phyloP scores from a whole-genome alignment of 202 grass and related monocot species.

The Dendrocalamus latiflorus region DNA sequence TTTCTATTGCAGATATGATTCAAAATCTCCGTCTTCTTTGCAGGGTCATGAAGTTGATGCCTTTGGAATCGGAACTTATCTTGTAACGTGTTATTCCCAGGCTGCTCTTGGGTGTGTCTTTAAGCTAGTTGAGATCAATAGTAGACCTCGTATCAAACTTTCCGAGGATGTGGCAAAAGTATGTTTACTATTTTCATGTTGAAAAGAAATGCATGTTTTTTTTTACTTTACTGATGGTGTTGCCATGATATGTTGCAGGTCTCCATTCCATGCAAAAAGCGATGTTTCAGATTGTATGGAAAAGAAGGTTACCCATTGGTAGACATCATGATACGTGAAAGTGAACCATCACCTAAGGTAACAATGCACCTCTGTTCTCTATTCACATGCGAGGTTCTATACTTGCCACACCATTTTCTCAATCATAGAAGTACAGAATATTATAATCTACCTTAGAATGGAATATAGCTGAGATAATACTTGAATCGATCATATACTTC shows the following conservation, averaged over 20 bases:
- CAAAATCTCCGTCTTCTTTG: constrained; percentile 17
- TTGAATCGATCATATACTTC: background rate
- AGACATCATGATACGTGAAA: constrained; percentile 86
- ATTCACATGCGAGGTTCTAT: constrained; percentile 14
- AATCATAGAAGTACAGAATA: constrained; percentile 7
- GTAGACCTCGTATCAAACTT: constrained; percentile 93
- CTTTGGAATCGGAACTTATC: constrained; percentile 95
- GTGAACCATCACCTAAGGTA: constrained; percentile 82
- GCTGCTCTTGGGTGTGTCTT: constrained; percentile 99
- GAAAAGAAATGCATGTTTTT: background rate
- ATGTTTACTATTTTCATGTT: background rate
- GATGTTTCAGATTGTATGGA: constrained; percentile 81
- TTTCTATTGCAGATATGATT: background rate
- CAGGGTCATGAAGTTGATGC: constrained; percentile 96
- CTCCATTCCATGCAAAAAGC: constrained; percentile 98
- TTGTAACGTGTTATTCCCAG: constrained; percentile 96
- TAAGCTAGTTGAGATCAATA: constrained; percentile 99
- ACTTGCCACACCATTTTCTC: constrained; percentile 14
- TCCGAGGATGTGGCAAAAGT: constrained; percentile 98
- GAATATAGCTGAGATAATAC: background rate
- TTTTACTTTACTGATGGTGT: constrained; percentile 9
- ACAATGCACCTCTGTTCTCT: constrained; percentile 2
- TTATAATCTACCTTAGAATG: background rate
- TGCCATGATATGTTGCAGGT: constrained; percentile 52
- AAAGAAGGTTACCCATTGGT: constrained; percentile 94